These are phyloP conservation scores for Aspergillus bertholletiae DNA, from an alignment of 495 filamentous ascomycete species.

Conservation along the genomic window DNA sequence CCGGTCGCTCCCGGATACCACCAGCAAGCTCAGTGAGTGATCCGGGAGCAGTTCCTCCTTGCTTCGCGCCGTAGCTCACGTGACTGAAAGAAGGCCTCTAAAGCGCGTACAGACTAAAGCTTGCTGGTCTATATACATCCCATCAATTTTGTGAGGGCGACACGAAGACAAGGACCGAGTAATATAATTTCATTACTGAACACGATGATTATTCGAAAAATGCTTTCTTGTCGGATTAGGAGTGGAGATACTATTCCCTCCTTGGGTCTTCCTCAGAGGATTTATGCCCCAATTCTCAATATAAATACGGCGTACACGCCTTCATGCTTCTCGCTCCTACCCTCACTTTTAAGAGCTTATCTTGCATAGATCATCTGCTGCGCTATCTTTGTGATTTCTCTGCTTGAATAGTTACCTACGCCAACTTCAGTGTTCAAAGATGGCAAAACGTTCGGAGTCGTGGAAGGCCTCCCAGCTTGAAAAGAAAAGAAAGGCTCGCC, in stretches of 20 bases:
- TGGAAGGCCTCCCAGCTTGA: background rate
- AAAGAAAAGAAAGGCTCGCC: conserved; percentile 6
- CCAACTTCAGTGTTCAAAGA: background rate
- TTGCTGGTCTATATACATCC: background rate
- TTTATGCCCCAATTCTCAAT: background rate
- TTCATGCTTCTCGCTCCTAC: background rate
- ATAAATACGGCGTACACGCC: background rate
- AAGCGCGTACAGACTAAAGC: background rate
- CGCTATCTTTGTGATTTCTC: background rate
- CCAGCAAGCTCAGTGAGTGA: background rate
- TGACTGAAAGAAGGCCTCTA: background rate
- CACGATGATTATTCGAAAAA: background rate
- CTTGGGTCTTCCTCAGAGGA: background rate
- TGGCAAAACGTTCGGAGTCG: background rate
- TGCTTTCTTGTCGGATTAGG: too few relatives aligned
- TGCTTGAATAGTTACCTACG: background rate
- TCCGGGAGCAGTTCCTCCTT: background rate
- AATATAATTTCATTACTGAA: background rate
- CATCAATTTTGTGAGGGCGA: background rate
- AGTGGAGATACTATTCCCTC: too few relatives aligned
- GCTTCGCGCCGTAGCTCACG: background rate
- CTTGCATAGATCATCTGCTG: background rate
- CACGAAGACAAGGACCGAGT: background rate
- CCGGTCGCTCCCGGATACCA: background rate
- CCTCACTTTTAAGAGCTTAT: background rate